Percentiles rank a stretch among this genome's conserved stretches.
Conservation (phyloP, 495 filamentous ascomycete species). For the Penicillium waksmanii region DNA sequence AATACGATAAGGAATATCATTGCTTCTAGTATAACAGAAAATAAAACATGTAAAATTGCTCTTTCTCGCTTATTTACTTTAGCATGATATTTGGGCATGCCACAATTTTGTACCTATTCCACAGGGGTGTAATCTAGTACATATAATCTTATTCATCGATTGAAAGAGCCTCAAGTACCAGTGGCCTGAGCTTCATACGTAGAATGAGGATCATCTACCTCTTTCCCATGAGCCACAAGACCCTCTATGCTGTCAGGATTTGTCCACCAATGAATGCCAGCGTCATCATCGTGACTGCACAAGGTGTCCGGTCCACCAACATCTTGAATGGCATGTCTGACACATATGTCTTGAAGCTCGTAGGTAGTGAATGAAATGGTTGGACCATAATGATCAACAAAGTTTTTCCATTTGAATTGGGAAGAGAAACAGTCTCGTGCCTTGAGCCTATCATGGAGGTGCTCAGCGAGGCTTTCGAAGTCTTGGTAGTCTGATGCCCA, state of each 20-base stretch:
- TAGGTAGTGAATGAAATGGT: neutral
- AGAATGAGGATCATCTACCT: neutral
- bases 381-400: neutral
- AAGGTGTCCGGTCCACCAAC: neutral
- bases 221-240: neutral
- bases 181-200: neutral
- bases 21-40: too few species aligned
- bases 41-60: too few species aligned
- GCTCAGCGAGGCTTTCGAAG: neutral
- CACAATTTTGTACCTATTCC: too few species aligned
- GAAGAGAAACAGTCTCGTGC: neutral
- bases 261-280: slow-evolving; percentile 4
- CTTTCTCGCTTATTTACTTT: too few species aligned
- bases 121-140: too few species aligned
- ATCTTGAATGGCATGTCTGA: neutral
- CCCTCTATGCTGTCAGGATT: slow-evolving; percentile 1
- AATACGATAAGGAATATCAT: too few species aligned
- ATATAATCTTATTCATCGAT: too few species aligned
- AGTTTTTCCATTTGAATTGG: neutral
- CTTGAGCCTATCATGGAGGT: slow-evolving; percentile 1
- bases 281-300: neutral
- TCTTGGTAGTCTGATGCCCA: neutral
- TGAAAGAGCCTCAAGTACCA: neutral
- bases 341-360: neutral
- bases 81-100: too few species aligned